A percentile compares a stretch with the other conserved stretches of the same genome.
These are phyloP conservation scores for Nasturtium officinale DNA, from an alignment of 345 rosid species.

Conservation along the genomic window DNA sequence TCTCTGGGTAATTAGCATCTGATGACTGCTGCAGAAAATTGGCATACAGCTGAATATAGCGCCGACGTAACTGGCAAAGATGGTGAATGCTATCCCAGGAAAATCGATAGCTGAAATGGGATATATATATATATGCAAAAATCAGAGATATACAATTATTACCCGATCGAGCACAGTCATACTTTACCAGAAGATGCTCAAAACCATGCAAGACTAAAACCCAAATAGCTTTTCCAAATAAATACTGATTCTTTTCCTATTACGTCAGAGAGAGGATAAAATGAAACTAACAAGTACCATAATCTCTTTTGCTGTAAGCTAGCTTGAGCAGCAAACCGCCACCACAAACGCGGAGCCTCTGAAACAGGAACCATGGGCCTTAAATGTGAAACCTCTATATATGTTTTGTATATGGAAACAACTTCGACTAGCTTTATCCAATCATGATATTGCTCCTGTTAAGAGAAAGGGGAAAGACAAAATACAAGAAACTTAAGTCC, in stretches of 20 bases:
- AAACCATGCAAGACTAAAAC: conserved; percentile 25
- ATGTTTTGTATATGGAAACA: conserved; percentile 79
- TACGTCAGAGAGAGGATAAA: conserved; percentile 15
- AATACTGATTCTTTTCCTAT: conserved; percentile 17
- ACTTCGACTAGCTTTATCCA: conserved; percentile 94
- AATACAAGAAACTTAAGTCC: conserved; percentile 27
- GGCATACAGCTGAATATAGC: conserved; percentile 85
- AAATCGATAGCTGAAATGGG: conserved; percentile 67
- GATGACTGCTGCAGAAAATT: conserved; percentile 71
- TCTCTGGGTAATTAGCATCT: conserved; percentile 50
- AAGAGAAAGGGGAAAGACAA: conserved; percentile 32
- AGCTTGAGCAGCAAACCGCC: conserved; percentile 96
- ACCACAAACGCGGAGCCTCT: conserved; percentile 69
- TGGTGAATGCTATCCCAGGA: conserved; percentile 86
- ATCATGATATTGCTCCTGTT: conserved; percentile 93
- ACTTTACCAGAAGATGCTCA: conserved; percentile 3
- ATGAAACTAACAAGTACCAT: conserved; percentile 59
- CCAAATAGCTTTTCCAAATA: conserved; percentile 19
- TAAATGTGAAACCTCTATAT: conserved; percentile 85
- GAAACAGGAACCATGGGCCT: conserved; percentile 81
- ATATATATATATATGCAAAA: conserved; percentile 24
- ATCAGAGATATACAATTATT: conserved; percentile 33
- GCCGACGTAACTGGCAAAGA: conserved; percentile 86
- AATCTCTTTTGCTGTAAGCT: conserved; percentile 75
- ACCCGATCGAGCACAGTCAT: not conserved